A percentile compares a stretch with the other conserved stretches of the same genome.
phyloP scores from a whole-genome alignment of 2,329 filamentous ascomycete genomes.

The Penicillium sp. region DNA sequence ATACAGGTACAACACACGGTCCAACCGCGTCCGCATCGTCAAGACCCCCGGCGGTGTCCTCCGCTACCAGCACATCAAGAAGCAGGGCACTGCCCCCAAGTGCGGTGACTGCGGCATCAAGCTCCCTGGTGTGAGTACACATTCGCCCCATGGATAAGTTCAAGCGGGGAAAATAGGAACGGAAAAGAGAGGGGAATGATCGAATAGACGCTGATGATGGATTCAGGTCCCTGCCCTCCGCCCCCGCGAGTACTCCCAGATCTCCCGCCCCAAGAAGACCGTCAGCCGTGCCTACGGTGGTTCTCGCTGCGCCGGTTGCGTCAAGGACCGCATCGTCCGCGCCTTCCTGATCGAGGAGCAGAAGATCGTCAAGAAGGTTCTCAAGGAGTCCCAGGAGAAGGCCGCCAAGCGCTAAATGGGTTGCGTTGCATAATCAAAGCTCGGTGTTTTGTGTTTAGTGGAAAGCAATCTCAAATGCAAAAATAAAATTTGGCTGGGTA shows the following conservation, averaged over 20 bases:
- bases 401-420: slow-evolving; percentile 49
- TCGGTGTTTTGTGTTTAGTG: slow-evolving; percentile 42
- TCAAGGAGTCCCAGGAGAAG: slow-evolving; percentile 93
- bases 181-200: not conserved
- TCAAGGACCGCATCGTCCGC: slow-evolving; percentile 95
- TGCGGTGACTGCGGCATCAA: slow-evolving; percentile 99
- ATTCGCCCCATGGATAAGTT: slow-evolving; percentile 28
- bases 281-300: slow-evolving; percentile 98
- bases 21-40: slow-evolving; percentile 94
- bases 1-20: slow-evolving; percentile 92
- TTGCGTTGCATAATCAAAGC: slow-evolving; percentile 35
- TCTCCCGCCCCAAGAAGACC: slow-evolving; percentile 99
- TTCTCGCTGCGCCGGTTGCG: slow-evolving; percentile 97
- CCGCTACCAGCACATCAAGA: slow-evolving; percentile 99
- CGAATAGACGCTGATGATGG: not conserved
- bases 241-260: slow-evolving; percentile 94
- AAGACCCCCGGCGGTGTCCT: slow-evolving; percentile 97
- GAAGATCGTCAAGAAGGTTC: slow-evolving; percentile 99
- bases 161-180: slow-evolving; percentile 5
- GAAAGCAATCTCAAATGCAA: slow-evolving; percentile 40
- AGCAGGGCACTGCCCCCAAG: slow-evolving; percentile 97
- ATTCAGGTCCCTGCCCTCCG: slow-evolving; percentile 88
- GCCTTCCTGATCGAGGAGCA: slow-evolving; percentile 99
- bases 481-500: slow-evolving; percentile 39
- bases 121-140: slow-evolving; percentile 88